phyloP scores from a whole-genome alignment of 495 filamentous ascomycete species.

The Penicillium riverlandense region DNA sequence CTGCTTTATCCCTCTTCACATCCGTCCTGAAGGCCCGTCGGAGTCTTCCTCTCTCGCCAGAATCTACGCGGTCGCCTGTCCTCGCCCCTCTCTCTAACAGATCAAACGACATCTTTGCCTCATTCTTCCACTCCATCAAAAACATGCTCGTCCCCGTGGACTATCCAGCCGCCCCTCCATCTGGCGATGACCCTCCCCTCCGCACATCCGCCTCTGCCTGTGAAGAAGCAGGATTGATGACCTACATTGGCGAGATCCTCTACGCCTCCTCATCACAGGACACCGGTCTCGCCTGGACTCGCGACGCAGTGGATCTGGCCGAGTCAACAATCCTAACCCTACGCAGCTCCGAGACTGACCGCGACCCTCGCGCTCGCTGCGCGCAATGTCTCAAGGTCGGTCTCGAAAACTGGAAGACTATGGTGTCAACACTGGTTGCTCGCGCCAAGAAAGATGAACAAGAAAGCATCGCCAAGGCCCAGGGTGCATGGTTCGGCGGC shows the following conservation, averaged over 20 bases:
- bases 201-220: constrained; percentile 58
- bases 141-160: constrained; percentile 42
- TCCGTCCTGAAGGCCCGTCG: constrained; percentile 73
- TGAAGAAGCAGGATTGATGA: constrained; percentile 77
- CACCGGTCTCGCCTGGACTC: constrained; percentile 75
- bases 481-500: constrained; percentile 45
- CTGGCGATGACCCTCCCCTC: constrained; percentile 57
- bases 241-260: constrained; percentile 90
- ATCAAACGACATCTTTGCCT: constrained; percentile 46
- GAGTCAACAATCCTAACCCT: constrained; percentile 41
- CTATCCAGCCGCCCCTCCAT: constrained; percentile 58
- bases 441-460: constrained; percentile 41
- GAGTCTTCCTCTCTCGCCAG: constrained; percentile 22
- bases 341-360: constrained; percentile 28
- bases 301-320: constrained; percentile 68
- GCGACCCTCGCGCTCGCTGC: constrained; percentile 45
- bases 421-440: constrained; percentile 52
- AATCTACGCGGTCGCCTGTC: constrained; percentile 22
- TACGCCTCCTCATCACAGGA: constrained; percentile 58
- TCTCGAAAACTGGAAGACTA: constrained; percentile 66
- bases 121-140: constrained; percentile 25
- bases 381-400: constrained; percentile 65
- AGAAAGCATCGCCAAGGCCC: constrained; percentile 26
- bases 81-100: constrained; percentile 49
- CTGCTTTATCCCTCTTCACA: constrained; percentile 77